Evolutionary conservation across 1,284 basidiomycete genomes (phyloP).

Genomic region (Ceratobasidium sp.): DNA sequence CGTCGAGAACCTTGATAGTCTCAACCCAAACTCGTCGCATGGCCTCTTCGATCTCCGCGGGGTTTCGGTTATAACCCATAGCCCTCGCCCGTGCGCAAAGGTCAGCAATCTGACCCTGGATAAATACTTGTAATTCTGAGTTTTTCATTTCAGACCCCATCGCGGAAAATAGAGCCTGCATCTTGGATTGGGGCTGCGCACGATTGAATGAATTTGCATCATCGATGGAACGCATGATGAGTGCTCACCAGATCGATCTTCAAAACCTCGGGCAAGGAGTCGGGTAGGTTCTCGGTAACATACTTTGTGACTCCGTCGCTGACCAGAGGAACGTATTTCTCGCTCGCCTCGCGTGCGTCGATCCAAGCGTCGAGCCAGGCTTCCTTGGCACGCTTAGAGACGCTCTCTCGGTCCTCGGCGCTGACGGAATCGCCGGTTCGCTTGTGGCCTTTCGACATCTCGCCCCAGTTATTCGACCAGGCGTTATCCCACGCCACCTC

Average conservation of each 20-base stretch:
- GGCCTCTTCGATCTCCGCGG: constrained; percentile 19
- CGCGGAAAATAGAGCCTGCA: background rate
- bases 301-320: constrained; percentile 6
- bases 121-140: constrained; percentile 13
- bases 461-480: constrained; percentile 9
- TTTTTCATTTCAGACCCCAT: background rate
- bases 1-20: background rate
- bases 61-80: background rate
- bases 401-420: background rate
- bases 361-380: constrained; percentile 17
- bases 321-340: constrained; percentile 16
- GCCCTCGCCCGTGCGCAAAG: constrained; percentile 11
- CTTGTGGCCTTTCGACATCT: background rate
- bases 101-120: constrained; percentile 10
- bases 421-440: background rate
- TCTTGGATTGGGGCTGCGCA: background rate
- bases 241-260: constrained; percentile 16
- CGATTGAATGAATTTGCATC: background rate
- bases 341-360: constrained; percentile 28
- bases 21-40: constrained; percentile 35
- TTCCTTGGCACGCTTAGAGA: constrained; percentile 13
- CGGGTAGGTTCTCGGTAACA: constrained; percentile 25
- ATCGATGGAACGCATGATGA: too few relatives aligned
- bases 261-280: constrained; percentile 11
- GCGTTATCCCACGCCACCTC: constrained; percentile 7